A percentile compares a stretch with the other conserved stretches of the same genome.
Conservation (phyloP, 2,329 filamentous ascomycete genomes). For the Drechslerella coelobrocha region DNA sequence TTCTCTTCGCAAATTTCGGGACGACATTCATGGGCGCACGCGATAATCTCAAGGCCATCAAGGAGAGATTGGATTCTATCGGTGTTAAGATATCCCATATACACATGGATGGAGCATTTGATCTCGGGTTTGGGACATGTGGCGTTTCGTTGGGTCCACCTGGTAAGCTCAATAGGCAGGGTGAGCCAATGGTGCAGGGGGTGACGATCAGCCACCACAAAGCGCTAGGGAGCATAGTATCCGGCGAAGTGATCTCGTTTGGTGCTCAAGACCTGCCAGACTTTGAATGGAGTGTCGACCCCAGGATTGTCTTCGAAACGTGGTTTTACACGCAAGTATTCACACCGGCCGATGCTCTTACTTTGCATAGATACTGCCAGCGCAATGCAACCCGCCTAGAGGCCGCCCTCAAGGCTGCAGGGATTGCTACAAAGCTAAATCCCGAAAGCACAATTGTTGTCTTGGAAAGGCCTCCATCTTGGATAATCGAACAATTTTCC, state of each 20-base stretch:
- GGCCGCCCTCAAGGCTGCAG: neutral
- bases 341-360: constrained; percentile 4
- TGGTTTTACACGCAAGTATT: constrained; percentile 23
- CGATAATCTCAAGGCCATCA: constrained; percentile 22
- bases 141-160: constrained; percentile 2
- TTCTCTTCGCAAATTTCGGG: constrained; percentile 20
- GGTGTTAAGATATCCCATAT: constrained; percentile 13
- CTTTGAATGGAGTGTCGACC: constrained; percentile 27
- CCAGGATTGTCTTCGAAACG: constrained; percentile 32
- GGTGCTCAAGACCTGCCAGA: neutral
- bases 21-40: constrained; percentile 33
- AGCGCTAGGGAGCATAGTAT: constrained; percentile 22
- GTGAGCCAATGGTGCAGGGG: constrained; percentile 25
- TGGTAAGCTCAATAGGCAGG: neutral
- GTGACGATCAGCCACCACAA: constrained; percentile 37
- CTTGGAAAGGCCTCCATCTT: constrained; percentile 19
- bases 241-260: constrained; percentile 18
- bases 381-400: constrained; percentile 11
- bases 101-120: constrained; percentile 1
- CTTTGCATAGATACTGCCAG: constrained; percentile 21
- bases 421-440: constrained; percentile 17
- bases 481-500: constrained; percentile 36
- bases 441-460: constrained; percentile 19
- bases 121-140: constrained; percentile 4
- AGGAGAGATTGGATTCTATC: constrained; percentile 3